A percentile compares a stretch with the other conserved stretches of the same genome.
Evolutionary conservation across 805 yeast species (phyloP).

Genomic region (Candida jianshihensis): DNA sequence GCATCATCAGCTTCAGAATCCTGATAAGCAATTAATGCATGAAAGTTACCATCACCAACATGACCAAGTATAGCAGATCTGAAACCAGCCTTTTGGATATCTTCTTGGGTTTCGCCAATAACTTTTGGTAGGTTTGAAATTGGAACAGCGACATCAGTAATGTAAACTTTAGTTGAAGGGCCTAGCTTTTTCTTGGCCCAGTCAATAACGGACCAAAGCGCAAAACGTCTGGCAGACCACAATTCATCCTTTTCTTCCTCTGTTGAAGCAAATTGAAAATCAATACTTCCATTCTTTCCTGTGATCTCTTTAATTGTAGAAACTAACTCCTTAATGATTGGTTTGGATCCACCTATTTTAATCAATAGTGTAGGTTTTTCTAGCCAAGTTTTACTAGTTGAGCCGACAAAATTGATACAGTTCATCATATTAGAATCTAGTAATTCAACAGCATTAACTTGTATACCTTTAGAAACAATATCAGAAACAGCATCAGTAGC

Average conservation of each 20-base stretch:
- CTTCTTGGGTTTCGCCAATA: conserved; percentile 54
- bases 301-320: conserved; percentile 45
- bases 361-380: conserved; percentile 58
- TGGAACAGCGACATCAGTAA: conserved; percentile 83
- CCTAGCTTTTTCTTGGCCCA: conserved; percentile 45
- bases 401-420: conserved; percentile 51
- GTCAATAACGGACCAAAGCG: conserved; percentile 58
- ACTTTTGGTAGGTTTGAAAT: conserved; percentile 59
- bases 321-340: conserved; percentile 42
- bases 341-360: conserved; percentile 50
- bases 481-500: conserved; percentile 67
- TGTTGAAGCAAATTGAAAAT: conserved; percentile 57
- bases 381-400: conserved; percentile 44
- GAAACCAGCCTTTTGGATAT: conserved; percentile 45
- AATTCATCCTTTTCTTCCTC: conserved; percentile 59
- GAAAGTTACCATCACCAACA: conserved; percentile 82
- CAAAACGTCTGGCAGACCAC: conserved; percentile 73
- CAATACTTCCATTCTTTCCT: conserved; percentile 42
- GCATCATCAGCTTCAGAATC: conserved; percentile 39
- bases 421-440: conserved; percentile 69
- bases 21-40: conserved; percentile 54
- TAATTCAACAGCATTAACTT: conserved; percentile 68
- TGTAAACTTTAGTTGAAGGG: conserved; percentile 50
- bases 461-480: conserved; percentile 54
- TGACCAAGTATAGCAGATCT: conserved; percentile 65